Evolutionary conservation across 208 protist genomes (phyloP).

Genomic region (Leishmania major): DNA sequence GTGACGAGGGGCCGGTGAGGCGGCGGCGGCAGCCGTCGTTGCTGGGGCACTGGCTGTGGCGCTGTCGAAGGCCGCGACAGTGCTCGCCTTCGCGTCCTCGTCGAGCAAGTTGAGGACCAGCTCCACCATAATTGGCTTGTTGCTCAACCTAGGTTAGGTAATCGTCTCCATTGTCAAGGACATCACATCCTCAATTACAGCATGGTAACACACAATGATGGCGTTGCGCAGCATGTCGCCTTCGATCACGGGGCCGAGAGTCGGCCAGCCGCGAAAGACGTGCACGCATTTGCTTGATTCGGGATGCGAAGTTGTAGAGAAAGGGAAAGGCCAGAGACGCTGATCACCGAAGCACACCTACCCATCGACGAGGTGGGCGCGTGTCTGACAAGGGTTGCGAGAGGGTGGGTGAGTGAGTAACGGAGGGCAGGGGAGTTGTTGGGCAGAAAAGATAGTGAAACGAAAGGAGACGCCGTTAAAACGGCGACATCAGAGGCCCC

Average conservation of each 20-base stretch:
- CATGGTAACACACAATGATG: constrained; percentile 29
- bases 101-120: constrained; percentile 36
- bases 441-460: not conserved
- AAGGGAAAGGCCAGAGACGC: not conserved
- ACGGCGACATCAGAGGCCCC: not conserved
- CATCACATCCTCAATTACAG: constrained; percentile 8
- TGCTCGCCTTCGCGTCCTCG: constrained; percentile 14
- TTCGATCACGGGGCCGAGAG: constrained; percentile 1
- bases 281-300: not conserved
- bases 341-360: not conserved
- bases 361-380: not conserved
- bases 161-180: constrained; percentile 28
- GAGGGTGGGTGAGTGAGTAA: not conserved
- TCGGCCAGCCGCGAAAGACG: constrained; percentile 10
- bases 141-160: constrained; percentile 13
- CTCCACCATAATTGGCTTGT: constrained; percentile 23
- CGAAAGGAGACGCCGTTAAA: not conserved
- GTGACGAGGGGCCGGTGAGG: not conserved
- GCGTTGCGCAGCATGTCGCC: constrained; percentile 11
- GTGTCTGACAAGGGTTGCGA: constrained; percentile 11
- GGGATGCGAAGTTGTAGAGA: not conserved
- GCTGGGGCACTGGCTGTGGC: not conserved
- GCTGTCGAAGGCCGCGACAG: not conserved
- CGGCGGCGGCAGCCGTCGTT: not conserved
- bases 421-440: not conserved